Conservation (phyloP, 2,329 filamentous ascomycete species). For the Calonectria fujianensis region DNA sequence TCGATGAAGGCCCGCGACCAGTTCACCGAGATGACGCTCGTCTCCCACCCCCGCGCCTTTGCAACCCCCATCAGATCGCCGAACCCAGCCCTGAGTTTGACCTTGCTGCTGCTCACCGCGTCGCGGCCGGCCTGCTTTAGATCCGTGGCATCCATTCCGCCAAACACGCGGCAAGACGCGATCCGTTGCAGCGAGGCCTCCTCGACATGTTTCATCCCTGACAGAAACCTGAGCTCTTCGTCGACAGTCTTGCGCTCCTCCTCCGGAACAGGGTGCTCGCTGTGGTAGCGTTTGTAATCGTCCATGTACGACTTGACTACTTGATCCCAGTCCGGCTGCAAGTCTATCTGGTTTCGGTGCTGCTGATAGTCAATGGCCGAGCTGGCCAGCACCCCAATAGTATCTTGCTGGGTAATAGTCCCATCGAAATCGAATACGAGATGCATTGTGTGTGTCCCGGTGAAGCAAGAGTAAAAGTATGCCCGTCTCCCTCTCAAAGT, state of each 20-base stretch:
- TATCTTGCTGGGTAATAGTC: conserved; percentile 74
- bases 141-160: conserved; percentile 57
- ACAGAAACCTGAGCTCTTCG: conserved; percentile 66
- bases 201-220: conserved; percentile 67
- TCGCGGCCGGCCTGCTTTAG: conserved; percentile 63
- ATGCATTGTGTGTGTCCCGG: conserved; percentile 58
- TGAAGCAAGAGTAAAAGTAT: conserved; percentile 12
- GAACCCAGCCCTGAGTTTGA: conserved; percentile 65
- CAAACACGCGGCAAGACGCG: conserved; percentile 66
- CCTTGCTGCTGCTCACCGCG: conserved; percentile 58
- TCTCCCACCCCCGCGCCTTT: conserved; percentile 58
- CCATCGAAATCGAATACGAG: conserved; percentile 77
- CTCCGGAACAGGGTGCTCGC: conserved; percentile 58
- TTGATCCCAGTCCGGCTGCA: conserved; percentile 64
- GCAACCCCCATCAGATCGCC: conserved; percentile 56
- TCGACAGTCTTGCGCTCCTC: conserved; percentile 58
- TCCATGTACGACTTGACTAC: conserved; percentile 68
- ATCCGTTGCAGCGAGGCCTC: conserved; percentile 67
- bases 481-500: conserved; percentile 5
- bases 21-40: conserved; percentile 71
- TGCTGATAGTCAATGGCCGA: conserved; percentile 63
- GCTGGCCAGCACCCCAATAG: conserved; percentile 68
- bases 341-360: conserved; percentile 54
- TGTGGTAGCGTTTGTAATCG: conserved; percentile 63
- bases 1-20: conserved; percentile 70